These are phyloP conservation scores for Neurospora pannonica DNA, from an alignment of 495 filamentous ascomycete genomes.

Conservation along the genomic window DNA sequence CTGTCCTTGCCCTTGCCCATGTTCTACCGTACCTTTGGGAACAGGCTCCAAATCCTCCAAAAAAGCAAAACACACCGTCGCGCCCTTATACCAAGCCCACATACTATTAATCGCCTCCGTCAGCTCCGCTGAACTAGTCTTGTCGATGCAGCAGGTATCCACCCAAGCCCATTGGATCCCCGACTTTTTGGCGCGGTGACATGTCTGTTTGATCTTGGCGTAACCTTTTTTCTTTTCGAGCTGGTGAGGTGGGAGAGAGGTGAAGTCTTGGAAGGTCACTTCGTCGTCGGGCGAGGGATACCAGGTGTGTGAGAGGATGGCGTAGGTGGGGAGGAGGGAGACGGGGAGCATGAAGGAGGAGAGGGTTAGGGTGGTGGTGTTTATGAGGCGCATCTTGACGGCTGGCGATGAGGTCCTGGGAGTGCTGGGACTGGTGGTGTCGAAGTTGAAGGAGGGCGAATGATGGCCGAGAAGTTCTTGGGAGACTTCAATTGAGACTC, in stretches of 20 bases:
- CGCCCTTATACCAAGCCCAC: constrained; percentile 31
- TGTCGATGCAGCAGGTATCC: constrained; percentile 41
- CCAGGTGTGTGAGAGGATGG: constrained; percentile 33
- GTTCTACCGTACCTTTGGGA: neutral
- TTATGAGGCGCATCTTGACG: constrained; percentile 32
- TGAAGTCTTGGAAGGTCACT: constrained; percentile 22
- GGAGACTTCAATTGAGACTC: too few species aligned
- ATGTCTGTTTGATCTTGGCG: constrained; percentile 23
- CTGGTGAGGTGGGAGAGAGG: constrained; percentile 5
- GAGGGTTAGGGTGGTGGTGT: constrained; percentile 29
- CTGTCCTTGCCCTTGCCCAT: neutral
- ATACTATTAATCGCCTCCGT: constrained; percentile 41
- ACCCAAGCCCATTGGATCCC: constrained; percentile 31
- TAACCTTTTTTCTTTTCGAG: neutral
- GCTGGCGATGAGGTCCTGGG: neutral
- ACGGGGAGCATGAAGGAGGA: constrained; percentile 23
- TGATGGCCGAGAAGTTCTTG: too few species aligned
- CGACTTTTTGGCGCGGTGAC: constrained; percentile 18
- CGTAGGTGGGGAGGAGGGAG: constrained; percentile 20
- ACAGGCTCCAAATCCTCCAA: constrained; percentile 13
- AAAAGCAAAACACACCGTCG: constrained; percentile 27
- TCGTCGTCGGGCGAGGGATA: constrained; percentile 13
- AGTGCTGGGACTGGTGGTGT: neutral
- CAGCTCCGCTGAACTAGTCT: constrained; percentile 32
- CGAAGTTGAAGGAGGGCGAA: too few species aligned